Conservation (phyloP, 2,329 filamentous ascomycete genomes). For the Sordariomycetes sp. region DNA sequence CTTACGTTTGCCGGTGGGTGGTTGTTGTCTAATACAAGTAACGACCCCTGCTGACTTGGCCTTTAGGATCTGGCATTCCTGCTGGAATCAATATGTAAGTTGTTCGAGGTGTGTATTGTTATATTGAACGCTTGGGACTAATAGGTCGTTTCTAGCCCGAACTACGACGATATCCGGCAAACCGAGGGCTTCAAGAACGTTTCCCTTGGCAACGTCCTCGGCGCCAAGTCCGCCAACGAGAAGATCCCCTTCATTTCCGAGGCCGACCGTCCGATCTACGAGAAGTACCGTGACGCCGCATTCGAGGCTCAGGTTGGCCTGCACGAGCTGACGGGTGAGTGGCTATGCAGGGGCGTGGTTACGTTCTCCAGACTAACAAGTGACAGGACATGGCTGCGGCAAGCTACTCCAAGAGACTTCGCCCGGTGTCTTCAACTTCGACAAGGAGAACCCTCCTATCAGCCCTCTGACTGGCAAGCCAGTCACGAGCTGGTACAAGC, state of each 20-base stretch:
- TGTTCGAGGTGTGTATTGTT: neutral
- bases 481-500: constrained; percentile 82
- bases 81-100: constrained; percentile 54
- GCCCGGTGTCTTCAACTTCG: constrained; percentile 79
- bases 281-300: constrained; percentile 72
- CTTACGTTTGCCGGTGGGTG: constrained; percentile 53
- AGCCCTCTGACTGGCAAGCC: constrained; percentile 69
- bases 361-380: neutral
- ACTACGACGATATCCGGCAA: constrained; percentile 71
- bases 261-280: constrained; percentile 66
- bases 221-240: constrained; percentile 85
- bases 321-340: constrained; percentile 61
- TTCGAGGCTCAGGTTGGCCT: constrained; percentile 96
- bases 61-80: constrained; percentile 48
- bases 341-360: neutral
- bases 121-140: neutral
- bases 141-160: constrained; percentile 26
- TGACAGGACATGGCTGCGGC: constrained; percentile 71
- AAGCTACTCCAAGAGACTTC: constrained; percentile 87
- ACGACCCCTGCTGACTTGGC: neutral
- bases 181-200: constrained; percentile 87
- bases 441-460: constrained; percentile 67
- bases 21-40: constrained; percentile 18
- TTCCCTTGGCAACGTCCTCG: constrained; percentile 84
- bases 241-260: constrained; percentile 82